Evolutionary conservation across 129 eudicot species (phyloP).

Genomic region (Saposhnikovia divaricata): DNA sequence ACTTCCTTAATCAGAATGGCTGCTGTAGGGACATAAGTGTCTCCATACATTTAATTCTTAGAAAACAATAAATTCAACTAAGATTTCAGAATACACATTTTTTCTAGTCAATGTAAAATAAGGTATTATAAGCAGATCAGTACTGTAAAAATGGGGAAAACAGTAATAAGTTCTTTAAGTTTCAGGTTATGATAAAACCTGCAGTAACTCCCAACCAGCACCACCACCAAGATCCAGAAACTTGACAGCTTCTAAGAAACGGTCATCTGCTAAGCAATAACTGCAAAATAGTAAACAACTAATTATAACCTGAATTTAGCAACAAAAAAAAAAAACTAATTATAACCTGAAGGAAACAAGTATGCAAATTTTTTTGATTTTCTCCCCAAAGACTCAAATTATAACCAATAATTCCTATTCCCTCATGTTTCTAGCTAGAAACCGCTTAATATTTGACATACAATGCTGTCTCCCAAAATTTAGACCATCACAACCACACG

Average conservation of each 20-base stretch:
- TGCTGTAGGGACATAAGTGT: not conserved
- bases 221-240: constrained; percentile 84
- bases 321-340: too few species aligned
- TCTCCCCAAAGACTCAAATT: not conserved
- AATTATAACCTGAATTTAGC: not conserved
- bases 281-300: constrained; percentile 24
- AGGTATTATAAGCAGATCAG: not conserved
- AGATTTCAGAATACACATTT: not conserved
- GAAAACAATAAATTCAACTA: not conserved
- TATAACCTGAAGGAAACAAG: too few species aligned
- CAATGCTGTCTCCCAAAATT: not conserved
- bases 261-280: constrained; percentile 88
- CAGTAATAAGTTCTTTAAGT: not conserved
- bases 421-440: not conserved
- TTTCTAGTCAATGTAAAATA: not conserved
- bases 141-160: not conserved
- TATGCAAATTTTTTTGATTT: not conserved
- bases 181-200: constrained; percentile 33
- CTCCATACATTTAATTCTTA: not conserved
- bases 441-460: not conserved
- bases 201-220: constrained; percentile 98
- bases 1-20: not conserved
- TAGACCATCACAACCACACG: not conserved
- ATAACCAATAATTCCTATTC: not conserved
- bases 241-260: constrained; percentile 75